These are phyloP conservation scores for Acacia acuminata DNA, from an alignment of 306 rosid species.

Conservation along the genomic window DNA sequence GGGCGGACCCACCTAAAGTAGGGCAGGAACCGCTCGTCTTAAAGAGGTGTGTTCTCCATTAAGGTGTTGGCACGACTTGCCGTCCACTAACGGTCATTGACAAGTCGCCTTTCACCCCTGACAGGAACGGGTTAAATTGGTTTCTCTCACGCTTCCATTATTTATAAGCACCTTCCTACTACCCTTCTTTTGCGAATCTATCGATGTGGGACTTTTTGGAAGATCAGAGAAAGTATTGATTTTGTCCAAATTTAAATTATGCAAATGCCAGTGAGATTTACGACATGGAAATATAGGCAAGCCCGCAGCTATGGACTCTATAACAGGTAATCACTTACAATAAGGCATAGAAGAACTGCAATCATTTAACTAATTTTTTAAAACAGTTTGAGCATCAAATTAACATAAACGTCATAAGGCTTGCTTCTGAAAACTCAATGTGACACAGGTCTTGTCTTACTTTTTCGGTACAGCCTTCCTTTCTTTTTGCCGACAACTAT, in stretches of 20 bases:
- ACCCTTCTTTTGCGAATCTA: accelerated
- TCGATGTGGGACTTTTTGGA: constrained; percentile 43
- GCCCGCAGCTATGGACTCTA: no score
- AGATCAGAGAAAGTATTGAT: not conserved
- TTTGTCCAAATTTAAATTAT: not conserved
- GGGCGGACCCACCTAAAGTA: constrained; percentile 64
- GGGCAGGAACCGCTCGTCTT: constrained; percentile 48
- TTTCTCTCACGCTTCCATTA: accelerated
- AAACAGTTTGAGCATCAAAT: not conserved
- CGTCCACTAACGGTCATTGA: constrained; percentile 75
- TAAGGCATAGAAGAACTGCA: not conserved
- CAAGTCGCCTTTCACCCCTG: constrained; percentile 75
- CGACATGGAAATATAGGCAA: no score
- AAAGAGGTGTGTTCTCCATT: constrained; percentile 39
- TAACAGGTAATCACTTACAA: not conserved
- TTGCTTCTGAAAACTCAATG: not conserved
- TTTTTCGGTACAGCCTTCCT: not conserved
- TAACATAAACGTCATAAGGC: not conserved
- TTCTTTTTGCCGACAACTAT: not conserved
- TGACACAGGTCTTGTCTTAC: not conserved
- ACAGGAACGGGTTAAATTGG: constrained; percentile 44
- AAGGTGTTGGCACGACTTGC: constrained; percentile 71
- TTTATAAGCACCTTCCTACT: constrained; percentile 21
- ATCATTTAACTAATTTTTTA: no score
- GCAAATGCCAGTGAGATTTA: not conserved